Percentiles rank a stretch among this genome's conserved stretches.
These are phyloP conservation scores for Aspergillus sp. DNA, from an alignment of 2,329 filamentous ascomycete genomes.

Conservation along the genomic window DNA sequence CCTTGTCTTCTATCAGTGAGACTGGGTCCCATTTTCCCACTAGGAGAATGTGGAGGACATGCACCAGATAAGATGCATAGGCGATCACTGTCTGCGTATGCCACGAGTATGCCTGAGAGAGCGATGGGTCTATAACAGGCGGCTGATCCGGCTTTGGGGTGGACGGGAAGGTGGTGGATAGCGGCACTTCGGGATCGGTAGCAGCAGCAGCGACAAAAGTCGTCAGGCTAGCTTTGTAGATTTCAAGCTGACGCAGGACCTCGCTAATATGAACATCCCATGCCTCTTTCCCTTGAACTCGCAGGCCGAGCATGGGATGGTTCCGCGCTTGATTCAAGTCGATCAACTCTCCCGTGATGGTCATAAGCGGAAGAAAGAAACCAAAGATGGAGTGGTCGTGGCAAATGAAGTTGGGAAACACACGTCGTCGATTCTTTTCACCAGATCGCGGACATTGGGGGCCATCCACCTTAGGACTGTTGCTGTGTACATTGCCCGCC, in stretches of 20 bases:
- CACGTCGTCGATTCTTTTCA: conserved; percentile 41
- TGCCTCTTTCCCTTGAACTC: conserved; percentile 63
- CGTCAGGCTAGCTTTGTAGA: conserved; percentile 68
- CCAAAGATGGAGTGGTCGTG: conserved; percentile 83
- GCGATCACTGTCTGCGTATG: conserved; percentile 81
- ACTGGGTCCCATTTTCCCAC: conserved; percentile 96
- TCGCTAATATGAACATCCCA: conserved; percentile 74
- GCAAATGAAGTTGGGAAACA: conserved; percentile 76
- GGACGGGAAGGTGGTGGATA: conserved; percentile 45
- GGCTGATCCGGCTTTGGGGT: conserved; percentile 55
- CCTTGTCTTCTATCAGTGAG: conserved; percentile 83
- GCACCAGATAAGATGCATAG: conserved; percentile 86
- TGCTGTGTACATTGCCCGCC: conserved; percentile 63
- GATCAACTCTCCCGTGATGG: conserved; percentile 82
- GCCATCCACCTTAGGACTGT: conserved; percentile 35
- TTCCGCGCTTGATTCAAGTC: conserved; percentile 84
- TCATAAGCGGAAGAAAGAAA: conserved; percentile 91
- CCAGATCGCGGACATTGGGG: conserved; percentile 28
- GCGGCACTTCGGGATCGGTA: conserved; percentile 18
- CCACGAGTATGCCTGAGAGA: conserved; percentile 28
- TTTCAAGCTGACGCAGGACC: conserved; percentile 69
- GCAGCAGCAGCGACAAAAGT: conserved; percentile 22
- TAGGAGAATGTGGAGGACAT: conserved; percentile 81
- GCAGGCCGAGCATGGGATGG: conserved; percentile 72
- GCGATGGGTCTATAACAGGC: conserved; percentile 29